Evolutionary conservation across 148 eudicot genomes (phyloP).

Genomic region (Dianthus caryophyllus): DNA sequence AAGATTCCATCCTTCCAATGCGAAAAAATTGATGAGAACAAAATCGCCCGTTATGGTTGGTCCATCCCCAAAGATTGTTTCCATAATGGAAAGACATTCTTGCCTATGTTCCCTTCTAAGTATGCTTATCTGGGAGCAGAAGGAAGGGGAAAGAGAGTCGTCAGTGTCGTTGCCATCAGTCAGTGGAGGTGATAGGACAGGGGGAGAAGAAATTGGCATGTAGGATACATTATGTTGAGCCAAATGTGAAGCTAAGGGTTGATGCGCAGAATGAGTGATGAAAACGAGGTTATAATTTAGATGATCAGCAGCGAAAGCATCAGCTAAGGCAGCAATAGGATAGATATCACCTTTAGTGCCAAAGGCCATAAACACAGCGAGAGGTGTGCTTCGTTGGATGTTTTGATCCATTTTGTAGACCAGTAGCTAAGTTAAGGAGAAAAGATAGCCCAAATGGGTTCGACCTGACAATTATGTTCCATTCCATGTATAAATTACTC

Average conservation of each 20-base stretch:
- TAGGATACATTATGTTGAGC: constrained; percentile 40
- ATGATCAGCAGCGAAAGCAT: constrained; percentile 70
- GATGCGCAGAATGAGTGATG: constrained; percentile 78
- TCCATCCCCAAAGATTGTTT: constrained; percentile 58
- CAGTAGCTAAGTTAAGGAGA: not conserved
- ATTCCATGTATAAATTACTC: not conserved
- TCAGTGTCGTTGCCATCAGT: constrained; percentile 30
- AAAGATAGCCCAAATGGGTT: not conserved
- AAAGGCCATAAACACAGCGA: constrained; percentile 86
- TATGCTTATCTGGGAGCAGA: constrained; percentile 44
- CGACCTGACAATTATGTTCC: not conserved
- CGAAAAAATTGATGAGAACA: constrained; percentile 83
- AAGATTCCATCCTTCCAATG: constrained; percentile 98
- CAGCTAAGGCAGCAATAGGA: constrained; percentile 85
- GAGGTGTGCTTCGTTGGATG: constrained; percentile 41
- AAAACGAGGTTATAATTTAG: constrained; percentile 55
- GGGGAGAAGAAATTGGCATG: constrained; percentile 63
- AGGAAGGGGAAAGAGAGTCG: constrained; percentile 36
- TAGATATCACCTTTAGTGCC: constrained; percentile 94
- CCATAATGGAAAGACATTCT: constrained; percentile 57
- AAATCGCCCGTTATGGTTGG: constrained; percentile 52
- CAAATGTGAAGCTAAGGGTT: constrained; percentile 56
- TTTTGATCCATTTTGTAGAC: constrained; percentile 8
- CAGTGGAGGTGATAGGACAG: constrained; percentile 58
- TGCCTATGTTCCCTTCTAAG: constrained; percentile 53